These are phyloP conservation scores for Aspergillus ellipticus DNA, from an alignment of 495 filamentous ascomycete genomes.

Conservation along the genomic window DNA sequence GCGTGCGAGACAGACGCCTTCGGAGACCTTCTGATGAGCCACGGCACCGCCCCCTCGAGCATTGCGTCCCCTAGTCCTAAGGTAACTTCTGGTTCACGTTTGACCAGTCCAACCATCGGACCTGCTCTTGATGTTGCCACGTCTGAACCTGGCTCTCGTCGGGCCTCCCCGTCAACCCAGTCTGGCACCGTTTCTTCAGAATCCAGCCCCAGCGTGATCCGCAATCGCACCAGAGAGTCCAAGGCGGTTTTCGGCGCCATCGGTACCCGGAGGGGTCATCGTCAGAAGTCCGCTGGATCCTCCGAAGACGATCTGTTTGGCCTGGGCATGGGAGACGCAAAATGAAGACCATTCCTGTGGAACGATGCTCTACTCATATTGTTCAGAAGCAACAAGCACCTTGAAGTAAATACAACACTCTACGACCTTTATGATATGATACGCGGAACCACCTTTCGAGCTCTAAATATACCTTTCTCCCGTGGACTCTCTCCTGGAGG, in stretches of 20 bases:
- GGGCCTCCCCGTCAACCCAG: conserved; percentile 17
- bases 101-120: conserved; percentile 15
- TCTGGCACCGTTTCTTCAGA: conserved; percentile 10
- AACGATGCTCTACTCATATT: background rate
- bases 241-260: conserved; percentile 11
- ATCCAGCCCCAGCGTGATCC: conserved; percentile 12
- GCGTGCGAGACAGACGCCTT: conserved; percentile 5
- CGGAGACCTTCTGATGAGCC: conserved; percentile 5
- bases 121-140: conserved; percentile 6
- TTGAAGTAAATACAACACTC: background rate
- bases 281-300: conserved; percentile 15
- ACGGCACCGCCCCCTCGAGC: conserved; percentile 10
- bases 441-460: background rate
- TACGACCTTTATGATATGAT: background rate
- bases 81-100: conserved; percentile 9
- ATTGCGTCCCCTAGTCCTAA: conserved; percentile 12
- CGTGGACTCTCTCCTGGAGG: background rate
- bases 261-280: conserved; percentile 12
- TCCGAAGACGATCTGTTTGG: conserved; percentile 18
- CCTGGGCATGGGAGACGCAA: conserved; percentile 1
- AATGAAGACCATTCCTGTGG: background rate
- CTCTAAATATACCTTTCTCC: conserved; percentile 1
- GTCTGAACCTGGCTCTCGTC: conserved; percentile 20
- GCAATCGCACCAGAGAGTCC: conserved; percentile 5
- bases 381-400: background rate